Percentiles rank a stretch among this genome's conserved stretches.
phyloP scores from a whole-genome alignment of 306 rosid genomes.

The Citrullus colocynthis region DNA sequence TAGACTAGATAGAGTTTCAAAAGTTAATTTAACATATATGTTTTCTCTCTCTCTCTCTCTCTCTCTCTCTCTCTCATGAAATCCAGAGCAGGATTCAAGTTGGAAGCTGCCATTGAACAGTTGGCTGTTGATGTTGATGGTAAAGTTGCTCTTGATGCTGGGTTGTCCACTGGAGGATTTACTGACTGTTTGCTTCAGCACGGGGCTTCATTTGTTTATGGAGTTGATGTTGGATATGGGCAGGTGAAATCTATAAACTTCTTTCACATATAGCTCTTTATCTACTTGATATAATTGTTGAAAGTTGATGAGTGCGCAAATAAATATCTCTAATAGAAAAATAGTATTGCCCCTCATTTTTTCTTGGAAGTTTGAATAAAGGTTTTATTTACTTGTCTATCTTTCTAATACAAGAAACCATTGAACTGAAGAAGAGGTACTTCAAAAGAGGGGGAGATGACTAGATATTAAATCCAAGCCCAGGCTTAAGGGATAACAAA shows the following conservation, averaged over 20 bases:
- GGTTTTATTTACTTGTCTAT: neutral
- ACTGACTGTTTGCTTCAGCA: constrained; percentile 89
- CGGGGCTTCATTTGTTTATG: constrained; percentile 84
- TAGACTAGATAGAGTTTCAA: neutral
- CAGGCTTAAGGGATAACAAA: neutral
- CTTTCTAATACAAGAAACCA: neutral
- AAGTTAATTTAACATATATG: neutral
- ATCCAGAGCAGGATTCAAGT: constrained; percentile 80
- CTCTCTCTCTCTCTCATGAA: neutral
- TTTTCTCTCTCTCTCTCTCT: too few species aligned
- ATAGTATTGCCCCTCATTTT: neutral
- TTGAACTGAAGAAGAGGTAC: neutral
- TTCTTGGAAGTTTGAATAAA: neutral
- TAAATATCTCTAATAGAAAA: neutral
- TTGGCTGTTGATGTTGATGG: constrained; percentile 58
- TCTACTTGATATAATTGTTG: neutral
- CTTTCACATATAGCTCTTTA: neutral
- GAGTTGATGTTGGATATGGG: constrained; percentile 93
- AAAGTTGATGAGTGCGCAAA: neutral
- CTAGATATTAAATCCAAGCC: neutral
- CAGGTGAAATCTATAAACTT: constrained; percentile 39
- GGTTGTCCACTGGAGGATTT: constrained; percentile 91
- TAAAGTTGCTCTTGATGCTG: constrained; percentile 89
- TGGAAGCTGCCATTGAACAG: constrained; percentile 90
- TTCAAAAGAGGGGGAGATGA: neutral